Conservation (phyloP, 2,329 filamentous ascomycete species). For the Cytospora leucostoma region DNA sequence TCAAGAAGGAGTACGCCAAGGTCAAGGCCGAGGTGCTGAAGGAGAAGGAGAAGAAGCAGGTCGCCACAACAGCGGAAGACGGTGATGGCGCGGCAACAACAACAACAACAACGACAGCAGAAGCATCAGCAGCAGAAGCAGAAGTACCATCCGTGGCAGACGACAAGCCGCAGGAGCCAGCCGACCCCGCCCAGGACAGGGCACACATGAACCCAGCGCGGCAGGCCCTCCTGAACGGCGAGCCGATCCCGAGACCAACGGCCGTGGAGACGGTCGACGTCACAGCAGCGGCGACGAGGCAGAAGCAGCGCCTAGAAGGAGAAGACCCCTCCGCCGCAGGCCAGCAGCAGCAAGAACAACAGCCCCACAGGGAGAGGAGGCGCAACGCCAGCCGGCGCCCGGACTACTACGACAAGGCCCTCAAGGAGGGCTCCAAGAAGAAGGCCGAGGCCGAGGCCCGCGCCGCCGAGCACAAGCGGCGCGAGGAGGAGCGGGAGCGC, state of each 20-base stretch:
- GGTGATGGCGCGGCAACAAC: slow-evolving; percentile 21
- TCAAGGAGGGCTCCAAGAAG: slow-evolving; percentile 48
- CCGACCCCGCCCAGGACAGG: slow-evolving; percentile 6
- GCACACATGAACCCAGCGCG: slow-evolving; percentile 44
- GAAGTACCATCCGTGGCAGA: slow-evolving; percentile 28
- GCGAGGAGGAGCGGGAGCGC: slow-evolving; percentile 65
- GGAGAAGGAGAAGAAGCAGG: slow-evolving; percentile 26
- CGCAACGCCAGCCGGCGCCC: slow-evolving; percentile 38
- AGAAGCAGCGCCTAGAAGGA: slow-evolving; percentile 14
- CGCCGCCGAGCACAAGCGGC: slow-evolving; percentile 44
- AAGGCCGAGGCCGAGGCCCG: slow-evolving; percentile 46
- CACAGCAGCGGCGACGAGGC: slow-evolving; percentile 22
- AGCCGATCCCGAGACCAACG: slow-evolving; percentile 9
- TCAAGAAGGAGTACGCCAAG: slow-evolving; percentile 91
- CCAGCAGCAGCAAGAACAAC: neutral
- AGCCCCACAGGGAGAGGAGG: neutral
- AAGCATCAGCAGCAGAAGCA: neutral
- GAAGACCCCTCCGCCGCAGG: slow-evolving; percentile 19
- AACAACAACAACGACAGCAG: slow-evolving; percentile 28
- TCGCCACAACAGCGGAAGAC: slow-evolving; percentile 8
- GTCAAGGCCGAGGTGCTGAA: slow-evolving; percentile 62
- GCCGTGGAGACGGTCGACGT: neutral
- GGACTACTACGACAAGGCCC: slow-evolving; percentile 68
- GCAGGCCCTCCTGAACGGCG: slow-evolving; percentile 42
- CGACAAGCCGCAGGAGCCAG: slow-evolving; percentile 36